Evolutionary conservation across 2,329 filamentous ascomycete species (phyloP), one percentile per base, ranked within the genome.

Genomic region (Xylaria arbuscula): DNA sequence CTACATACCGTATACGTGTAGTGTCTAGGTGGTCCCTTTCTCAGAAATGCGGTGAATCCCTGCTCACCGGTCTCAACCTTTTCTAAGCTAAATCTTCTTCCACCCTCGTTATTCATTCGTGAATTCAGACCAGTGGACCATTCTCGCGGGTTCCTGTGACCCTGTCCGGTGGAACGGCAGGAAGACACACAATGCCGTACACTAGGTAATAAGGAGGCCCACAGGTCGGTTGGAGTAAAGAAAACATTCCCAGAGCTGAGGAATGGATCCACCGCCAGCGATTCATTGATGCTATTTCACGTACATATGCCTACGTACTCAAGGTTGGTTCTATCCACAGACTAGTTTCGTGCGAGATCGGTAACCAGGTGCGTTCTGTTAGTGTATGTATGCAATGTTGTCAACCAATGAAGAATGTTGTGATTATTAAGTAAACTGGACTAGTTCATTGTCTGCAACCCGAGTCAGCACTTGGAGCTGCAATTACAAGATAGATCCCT

Each of bases 31-130:
- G 36, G 42, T 8, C 38, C 50, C 51, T 24, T 42, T n/a, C 24
- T 22, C n/a, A 24, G 17, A 24, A 58, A 48, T 54, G 54, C 40
- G 48, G 40, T 47, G 15, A 56, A 56, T 61, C 56, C 61, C 28
- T 55, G 66, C 24, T 61, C 56, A 64, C 66, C 61, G 66, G 61
- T 61, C 55, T 68, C 32, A 28, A 67, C 40, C n/a, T 59, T 22
- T 38, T 40, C 34, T 59, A 8, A 13, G 32, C 22, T 15, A 17
- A 36, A 22, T 53, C 54, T 11, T 36, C 34, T 36, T 10, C 19
- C 13, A 38, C 15, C 15, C 32, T 38, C 32, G 17, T 11, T 13
- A 28, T 56, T n/a, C 55, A 47, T 57, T 17, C 8, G 19, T 38
- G 32, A 24, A 22, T 32, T n/a, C 9, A 17, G 40, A 32, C 38